These are phyloP conservation scores for Perkinsus chesapeaki DNA, from an alignment of 169 alveolate species.

Conservation along the genomic window DNA sequence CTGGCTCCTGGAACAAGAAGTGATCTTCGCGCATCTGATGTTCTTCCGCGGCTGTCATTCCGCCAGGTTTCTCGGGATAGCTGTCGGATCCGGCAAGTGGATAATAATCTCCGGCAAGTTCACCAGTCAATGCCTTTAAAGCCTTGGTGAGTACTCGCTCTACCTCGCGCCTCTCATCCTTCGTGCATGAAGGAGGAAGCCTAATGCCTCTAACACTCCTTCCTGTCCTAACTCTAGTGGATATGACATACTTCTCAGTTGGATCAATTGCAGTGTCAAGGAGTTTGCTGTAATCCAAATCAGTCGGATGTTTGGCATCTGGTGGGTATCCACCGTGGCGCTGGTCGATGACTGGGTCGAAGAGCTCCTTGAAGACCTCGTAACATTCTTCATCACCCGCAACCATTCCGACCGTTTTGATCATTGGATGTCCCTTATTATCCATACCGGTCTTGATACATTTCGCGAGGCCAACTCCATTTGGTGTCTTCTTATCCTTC, in stretches of 20 bases:
- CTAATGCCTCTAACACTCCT: no score
- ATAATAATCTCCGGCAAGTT: constrained; percentile 33
- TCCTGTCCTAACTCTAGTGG: no score
- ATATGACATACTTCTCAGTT: no score
- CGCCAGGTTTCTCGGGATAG: constrained; percentile 11
- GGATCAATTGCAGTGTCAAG: no score
- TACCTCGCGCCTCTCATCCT: constrained; percentile 28
- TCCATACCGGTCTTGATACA: constrained; percentile 26
- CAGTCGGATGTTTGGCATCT: constrained; percentile 26
- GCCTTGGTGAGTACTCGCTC: constrained; percentile 15
- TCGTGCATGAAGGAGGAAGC: constrained; percentile 36
- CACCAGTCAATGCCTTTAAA: constrained; percentile 21
- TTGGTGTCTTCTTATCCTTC: constrained; percentile 1
- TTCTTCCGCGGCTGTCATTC: constrained; percentile 25
- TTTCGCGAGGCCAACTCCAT: constrained; percentile 11
- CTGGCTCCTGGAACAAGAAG: constrained; percentile 36
- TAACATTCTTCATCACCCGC: constrained; percentile 28
- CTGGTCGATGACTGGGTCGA: constrained; percentile 16
- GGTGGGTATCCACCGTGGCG: constrained; percentile 20
- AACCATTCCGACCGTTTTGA: constrained; percentile 19
- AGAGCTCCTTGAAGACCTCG: constrained; percentile 3
- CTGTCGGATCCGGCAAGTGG: constrained; percentile 14
- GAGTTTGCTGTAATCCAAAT: constrained; percentile 19
- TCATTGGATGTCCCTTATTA: constrained; percentile 25
- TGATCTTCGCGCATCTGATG: constrained; percentile 37